A percentile compares a stretch with the other conserved stretches of the same genome.
Evolutionary conservation across 2,329 filamentous ascomycete species (phyloP).

Genomic region (Talaromyces sp.): DNA sequence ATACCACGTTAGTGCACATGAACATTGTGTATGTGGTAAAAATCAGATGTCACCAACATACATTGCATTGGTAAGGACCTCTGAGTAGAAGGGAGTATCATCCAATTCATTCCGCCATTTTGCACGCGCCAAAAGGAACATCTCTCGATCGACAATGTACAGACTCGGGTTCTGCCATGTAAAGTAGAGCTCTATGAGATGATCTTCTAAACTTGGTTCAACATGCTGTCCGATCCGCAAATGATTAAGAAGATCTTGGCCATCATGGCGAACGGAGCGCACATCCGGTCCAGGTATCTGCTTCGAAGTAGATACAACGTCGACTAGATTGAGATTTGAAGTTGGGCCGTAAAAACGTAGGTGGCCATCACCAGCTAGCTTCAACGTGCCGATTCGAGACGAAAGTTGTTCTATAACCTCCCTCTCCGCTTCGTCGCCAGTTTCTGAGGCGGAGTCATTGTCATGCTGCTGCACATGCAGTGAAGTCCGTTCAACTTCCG

Average conservation of each 20-base stretch:
- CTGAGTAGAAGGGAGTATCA: conserved; percentile 39
- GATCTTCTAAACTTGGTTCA: conserved; percentile 39
- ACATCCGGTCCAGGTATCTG: conserved; percentile 34
- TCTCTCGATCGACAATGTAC: conserved; percentile 42
- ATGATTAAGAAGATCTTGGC: conserved; percentile 38
- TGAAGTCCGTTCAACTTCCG: not conserved
- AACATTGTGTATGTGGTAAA: too few relatives aligned
- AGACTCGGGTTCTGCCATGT: conserved; percentile 47
- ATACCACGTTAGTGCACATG: not conserved
- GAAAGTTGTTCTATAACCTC: conserved; percentile 43
- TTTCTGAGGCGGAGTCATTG: conserved; percentile 22
- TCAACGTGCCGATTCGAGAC: conserved; percentile 41
- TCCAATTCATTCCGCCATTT: conserved; percentile 35
- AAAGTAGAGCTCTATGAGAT: conserved; percentile 45
- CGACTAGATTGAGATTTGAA: conserved; percentile 41
- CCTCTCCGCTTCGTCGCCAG: conserved; percentile 34
- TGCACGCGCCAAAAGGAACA: conserved; percentile 32
- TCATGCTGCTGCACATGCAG: conserved; percentile 15
- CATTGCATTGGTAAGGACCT: conserved; percentile 40
- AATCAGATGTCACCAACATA: conserved; percentile 16
- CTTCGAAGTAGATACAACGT: conserved; percentile 31
- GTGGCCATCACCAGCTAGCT: conserved; percentile 41
- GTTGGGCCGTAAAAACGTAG: conserved; percentile 44
- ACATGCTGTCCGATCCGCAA: conserved; percentile 39
- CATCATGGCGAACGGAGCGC: conserved; percentile 35